Conservation (phyloP, 2,329 filamentous ascomycete species). For the Trichophyton benhamiae region DNA sequence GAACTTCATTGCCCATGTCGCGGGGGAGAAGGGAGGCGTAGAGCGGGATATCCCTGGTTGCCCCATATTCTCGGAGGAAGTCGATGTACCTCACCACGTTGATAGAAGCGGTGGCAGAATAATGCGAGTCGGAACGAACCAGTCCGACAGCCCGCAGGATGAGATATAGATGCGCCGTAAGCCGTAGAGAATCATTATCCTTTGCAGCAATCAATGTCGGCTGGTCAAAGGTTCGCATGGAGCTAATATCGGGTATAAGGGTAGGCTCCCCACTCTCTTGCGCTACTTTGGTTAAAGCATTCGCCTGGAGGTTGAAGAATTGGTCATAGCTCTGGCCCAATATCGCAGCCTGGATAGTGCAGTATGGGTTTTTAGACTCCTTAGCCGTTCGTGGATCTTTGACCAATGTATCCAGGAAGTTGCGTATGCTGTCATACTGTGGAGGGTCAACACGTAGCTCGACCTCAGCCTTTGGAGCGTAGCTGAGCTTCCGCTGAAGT, state of each 20-base stretch:
- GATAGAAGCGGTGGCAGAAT: conserved; percentile 49
- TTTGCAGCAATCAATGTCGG: conserved; percentile 27
- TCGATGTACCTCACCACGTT: conserved; percentile 73
- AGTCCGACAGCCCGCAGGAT: conserved; percentile 50
- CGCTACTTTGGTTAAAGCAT: conserved; percentile 28
- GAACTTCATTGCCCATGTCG: conserved; percentile 53
- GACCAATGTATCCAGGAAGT: conserved; percentile 27
- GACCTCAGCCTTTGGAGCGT: conserved; percentile 43
- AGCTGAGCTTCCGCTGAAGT: conserved; percentile 36
- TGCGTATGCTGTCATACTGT: conserved; percentile 26
- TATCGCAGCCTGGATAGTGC: conserved; percentile 34
- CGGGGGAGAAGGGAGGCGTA: conserved; percentile 70
- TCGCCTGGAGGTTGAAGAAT: conserved; percentile 31
- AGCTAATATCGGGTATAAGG: conserved; percentile 28
- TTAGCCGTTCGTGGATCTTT: conserved; percentile 25
- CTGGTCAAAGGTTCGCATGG: conserved; percentile 39
- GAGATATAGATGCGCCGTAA: conserved; percentile 55
- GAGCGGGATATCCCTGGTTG: conserved; percentile 69
- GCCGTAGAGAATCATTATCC: conserved; percentile 50
- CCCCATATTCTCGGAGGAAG: conserved; percentile 57
- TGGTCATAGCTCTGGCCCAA: conserved; percentile 30
- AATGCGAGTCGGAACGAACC: conserved; percentile 38
- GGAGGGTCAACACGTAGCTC: conserved; percentile 46
- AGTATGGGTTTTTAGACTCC: conserved; percentile 34
- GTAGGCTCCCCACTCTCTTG: conserved; percentile 19